phyloP scores from a whole-genome alignment of 345 rosid species.

The Ailanthus altissimus region DNA sequence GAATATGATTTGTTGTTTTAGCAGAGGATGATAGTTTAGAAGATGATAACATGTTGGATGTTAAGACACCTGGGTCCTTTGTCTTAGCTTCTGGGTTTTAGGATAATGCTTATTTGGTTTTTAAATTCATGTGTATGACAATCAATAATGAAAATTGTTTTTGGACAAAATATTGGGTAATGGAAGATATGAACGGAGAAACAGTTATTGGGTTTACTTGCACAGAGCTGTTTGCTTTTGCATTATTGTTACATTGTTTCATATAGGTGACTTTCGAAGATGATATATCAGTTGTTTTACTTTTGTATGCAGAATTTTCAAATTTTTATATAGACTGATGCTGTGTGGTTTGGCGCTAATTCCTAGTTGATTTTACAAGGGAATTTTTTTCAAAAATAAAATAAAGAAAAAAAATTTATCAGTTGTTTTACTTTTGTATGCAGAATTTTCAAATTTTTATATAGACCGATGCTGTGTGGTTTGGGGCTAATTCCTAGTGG shows the following conservation, averaged over 20 bases:
- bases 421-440: background rate
- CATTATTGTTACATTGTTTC: background rate
- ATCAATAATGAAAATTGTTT: background rate
- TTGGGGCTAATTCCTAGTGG: background rate
- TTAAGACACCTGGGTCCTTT: background rate
- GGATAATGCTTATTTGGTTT: background rate
- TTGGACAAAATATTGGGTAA: conserved; percentile 3
- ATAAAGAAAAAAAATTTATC: background rate
- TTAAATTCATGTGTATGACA: background rate
- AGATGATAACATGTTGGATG: background rate
- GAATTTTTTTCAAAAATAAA: too few relatives aligned
- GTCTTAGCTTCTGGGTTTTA: background rate
- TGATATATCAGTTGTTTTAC: background rate
- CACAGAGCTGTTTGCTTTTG: background rate
- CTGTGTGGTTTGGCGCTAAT: background rate
- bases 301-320: background rate
- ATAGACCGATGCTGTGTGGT: background rate
- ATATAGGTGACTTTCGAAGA: background rate
- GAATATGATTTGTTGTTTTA: background rate
- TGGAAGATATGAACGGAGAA: background rate
- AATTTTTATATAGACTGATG: background rate
- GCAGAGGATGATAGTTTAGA: too few relatives aligned
- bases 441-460: background rate
- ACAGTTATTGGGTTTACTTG: background rate
- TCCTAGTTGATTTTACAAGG: background rate